These are phyloP conservation scores for Starmerella potacharoeniae DNA, from an alignment of 805 yeast species.

Conservation along the genomic window DNA sequence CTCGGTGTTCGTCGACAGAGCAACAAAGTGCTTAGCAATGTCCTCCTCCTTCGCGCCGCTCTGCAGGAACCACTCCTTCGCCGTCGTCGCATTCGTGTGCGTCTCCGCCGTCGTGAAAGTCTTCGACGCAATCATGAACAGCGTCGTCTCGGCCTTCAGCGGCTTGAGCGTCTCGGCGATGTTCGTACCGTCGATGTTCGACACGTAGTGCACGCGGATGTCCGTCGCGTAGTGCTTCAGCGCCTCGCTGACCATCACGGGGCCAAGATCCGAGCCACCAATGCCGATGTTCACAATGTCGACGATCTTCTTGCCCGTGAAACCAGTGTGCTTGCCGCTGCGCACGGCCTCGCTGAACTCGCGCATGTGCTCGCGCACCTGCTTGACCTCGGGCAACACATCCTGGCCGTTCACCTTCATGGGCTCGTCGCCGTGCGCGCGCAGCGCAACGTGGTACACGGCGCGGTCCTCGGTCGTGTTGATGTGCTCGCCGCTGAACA, in stretches of 20 bases:
- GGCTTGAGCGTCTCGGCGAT: constrained; percentile 77
- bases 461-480: constrained; percentile 89
- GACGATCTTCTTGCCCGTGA: constrained; percentile 86
- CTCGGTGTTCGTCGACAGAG: constrained; percentile 81
- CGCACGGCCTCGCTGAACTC: constrained; percentile 85
- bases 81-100: constrained; percentile 87
- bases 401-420: constrained; percentile 84
- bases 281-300: constrained; percentile 96
- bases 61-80: constrained; percentile 85
- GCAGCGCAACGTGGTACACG: constrained; percentile 90
- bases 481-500: constrained; percentile 89
- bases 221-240: constrained; percentile 73
- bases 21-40: constrained; percentile 96
- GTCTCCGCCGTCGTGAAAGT: constrained; percentile 99
- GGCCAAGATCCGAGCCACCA: constrained; percentile 98
- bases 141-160: constrained; percentile 79
- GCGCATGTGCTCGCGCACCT: constrained; percentile 89
- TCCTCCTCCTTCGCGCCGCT: constrained; percentile 53
- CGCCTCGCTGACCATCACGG: constrained; percentile 99
- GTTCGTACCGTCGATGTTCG: constrained; percentile 98
- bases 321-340: constrained; percentile 93
- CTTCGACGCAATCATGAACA: constrained; percentile 80
- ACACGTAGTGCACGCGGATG: constrained; percentile 79
- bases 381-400: constrained; percentile 84
- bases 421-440: constrained; percentile 77